phyloP scores from a whole-genome alignment of 192 early-diverging fungal genomes.

The Coemansia sp. region DNA sequence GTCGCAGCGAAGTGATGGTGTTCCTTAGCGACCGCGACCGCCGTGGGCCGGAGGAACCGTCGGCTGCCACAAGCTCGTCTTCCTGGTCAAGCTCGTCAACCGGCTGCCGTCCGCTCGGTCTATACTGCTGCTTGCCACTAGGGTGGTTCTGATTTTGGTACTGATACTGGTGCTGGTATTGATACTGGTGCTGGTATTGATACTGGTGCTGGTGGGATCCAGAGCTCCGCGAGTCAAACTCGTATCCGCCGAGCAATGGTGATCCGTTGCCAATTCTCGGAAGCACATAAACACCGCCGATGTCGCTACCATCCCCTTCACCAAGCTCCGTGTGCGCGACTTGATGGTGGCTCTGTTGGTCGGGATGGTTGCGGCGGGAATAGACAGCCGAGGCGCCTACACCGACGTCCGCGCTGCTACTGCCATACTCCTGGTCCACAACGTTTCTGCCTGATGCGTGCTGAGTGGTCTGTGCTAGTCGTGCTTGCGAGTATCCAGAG shows the following conservation, averaged over 20 bases:
- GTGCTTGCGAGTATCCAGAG: not conserved
- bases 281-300: constrained; percentile 22
- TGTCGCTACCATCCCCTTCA: not conserved
- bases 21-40: constrained; percentile 49
- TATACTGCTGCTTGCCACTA: constrained; percentile 1
- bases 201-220: not conserved
- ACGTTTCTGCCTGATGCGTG: not conserved
- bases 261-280: constrained; percentile 40
- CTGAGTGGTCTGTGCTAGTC: not conserved
- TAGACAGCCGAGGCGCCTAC: not conserved
- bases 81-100: constrained; percentile 10
- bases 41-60: constrained; percentile 30
- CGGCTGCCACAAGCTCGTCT: constrained; percentile 10
- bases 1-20: constrained; percentile 50
- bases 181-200: constrained; percentile 7
- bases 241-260: constrained; percentile 31
- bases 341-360: not conserved
- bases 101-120: not conserved
- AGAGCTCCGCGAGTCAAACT: constrained; percentile 22
- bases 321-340: constrained; percentile 12
- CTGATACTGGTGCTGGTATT: constrained; percentile 8
- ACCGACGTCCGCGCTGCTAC: not conserved
- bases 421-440: constrained; percentile 4
- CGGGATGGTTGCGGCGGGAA: not conserved
- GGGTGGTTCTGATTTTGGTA: no score